phyloP scores from a whole-genome alignment of 257 asterid genomes.

The Ballota nigra region DNA sequence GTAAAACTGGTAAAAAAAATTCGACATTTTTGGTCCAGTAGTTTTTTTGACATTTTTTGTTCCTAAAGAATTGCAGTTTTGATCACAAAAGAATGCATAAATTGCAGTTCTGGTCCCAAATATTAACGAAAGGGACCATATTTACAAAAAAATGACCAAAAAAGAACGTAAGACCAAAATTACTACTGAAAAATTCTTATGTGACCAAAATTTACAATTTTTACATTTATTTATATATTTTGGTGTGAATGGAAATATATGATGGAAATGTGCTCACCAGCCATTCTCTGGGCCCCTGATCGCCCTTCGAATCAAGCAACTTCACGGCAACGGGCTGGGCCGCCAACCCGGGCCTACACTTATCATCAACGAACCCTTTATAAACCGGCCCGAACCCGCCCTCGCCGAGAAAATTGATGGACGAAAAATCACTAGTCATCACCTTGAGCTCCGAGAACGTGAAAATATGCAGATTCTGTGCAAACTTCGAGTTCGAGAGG shows the following conservation, averaged over 20 bases:
- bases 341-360: conserved; percentile 51
- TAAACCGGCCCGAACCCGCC: conserved; percentile 97
- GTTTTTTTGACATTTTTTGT: too few relatives aligned
- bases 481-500: conserved; percentile 50
- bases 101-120: too few relatives aligned
- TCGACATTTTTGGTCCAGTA: too few relatives aligned
- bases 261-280: conserved; percentile 47
- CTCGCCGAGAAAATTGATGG: conserved; percentile 64
- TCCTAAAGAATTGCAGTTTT: too few relatives aligned
- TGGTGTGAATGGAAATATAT: neutral
- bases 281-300: conserved; percentile 85
- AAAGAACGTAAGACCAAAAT: too few relatives aligned
- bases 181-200: too few relatives aligned
- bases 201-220: too few relatives aligned
- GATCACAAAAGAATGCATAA: too few relatives aligned
- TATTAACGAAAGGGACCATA: too few relatives aligned
- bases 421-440: conserved; percentile 48
- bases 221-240: neutral
- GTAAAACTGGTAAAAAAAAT: too few relatives aligned
- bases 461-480: conserved; percentile 70
- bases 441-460: conserved; percentile 47
- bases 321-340: conserved; percentile 92
- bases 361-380: conserved; percentile 71
- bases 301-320: conserved; percentile 65
- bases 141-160: too few relatives aligned